Evolutionary conservation across 257 asterid genomes (phyloP), one percentile per base, ranked within the genome.

Genomic region (Haberlea rhodopensis): DNA sequence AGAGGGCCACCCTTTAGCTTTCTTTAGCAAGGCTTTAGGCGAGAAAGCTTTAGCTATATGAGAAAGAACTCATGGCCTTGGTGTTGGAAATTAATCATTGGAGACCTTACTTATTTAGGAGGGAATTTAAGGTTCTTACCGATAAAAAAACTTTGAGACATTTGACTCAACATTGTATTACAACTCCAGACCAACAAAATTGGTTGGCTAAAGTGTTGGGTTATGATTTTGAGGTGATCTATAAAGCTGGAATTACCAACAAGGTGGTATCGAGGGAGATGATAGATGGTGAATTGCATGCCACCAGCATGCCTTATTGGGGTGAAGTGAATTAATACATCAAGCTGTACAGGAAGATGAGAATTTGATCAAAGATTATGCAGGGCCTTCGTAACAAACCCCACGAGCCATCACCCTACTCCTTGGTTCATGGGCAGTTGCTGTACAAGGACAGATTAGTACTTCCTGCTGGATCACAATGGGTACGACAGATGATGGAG

Each of bases 131-230:
- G 23, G 0, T 27, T 67, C n/a, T 37, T 11, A 25, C 45, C 0
- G 65, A 67, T 10, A 45, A 57, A 0, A 28, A 43, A 10, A 8
- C 43, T 3, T 8, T 57, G 0, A 56, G 57, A 11, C 22, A 65
- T 15, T 1, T 52, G 4, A 52, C 53, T 11, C 48, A 53, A 5
- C 52, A 65, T 25, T 51, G n/a, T 9, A 18, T 65, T 1, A 22
- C 18, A 0, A 8, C 70, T 6, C 2, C 6, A 4, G 5, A n/a
- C 8, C 57, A 63, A 4, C 57, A 65, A 6, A 62, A 57, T 10
- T 11, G 37, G 62, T 20, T 53, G 0, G 0, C 64, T 1, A 70
- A 70, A 3, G 10, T 71, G 0, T n/a, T 63, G 23, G 69, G 69
- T 0, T 5, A 52, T 10, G 64, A 69, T 27, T 59, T 13, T 15